Base-by-base conservation (phyloP, 139 green algal genomes). In the Coelastrella sp. region DNA sequence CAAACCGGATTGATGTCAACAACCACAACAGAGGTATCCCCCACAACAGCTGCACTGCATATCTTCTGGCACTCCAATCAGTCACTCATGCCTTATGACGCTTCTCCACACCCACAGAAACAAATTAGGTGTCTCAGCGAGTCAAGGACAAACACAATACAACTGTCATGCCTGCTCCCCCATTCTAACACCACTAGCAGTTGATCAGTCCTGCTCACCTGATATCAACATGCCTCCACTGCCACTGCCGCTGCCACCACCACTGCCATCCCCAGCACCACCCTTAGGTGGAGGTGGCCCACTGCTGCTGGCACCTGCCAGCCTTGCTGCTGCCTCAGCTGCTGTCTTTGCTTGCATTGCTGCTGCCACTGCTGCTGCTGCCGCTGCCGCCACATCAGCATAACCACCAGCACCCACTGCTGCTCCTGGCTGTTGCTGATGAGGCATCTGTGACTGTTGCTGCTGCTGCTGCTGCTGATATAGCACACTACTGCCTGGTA, bases 261-360 rank as follows among this genome's bases (percentile, higher is more conserved):
- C 35, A 63, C 22, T 75, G 22, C 80, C 86, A 60, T 22, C 81
- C 24, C 7, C 57, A 59, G 17, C 74, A 17, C 25, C 25, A 10
- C 25, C 25, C 25, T 14, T 58, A n/a, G 24, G 10, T 58, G 74
- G 25, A 59, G 3, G n/a, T 17, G 70, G 70, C 19, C 17, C 20
- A 17, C 74, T 24, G 9, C 24, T 9, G 20, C 49, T 87, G 61
- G 65, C 63, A 24, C 24, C 61, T 7, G 57, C n/a, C 58, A 79
- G 65, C 78, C 88, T 20, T 20, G 87, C 91, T 4, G 91, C 91
- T n/a, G 87, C 84, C 15, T 93, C 89, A 14, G 89, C 90, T 27
- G 93, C 93, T 25, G 61, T 22, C 35, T 73, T 60, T 9, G 93
- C 91, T 80, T 84, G 58, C 59, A n/a, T 8, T 8, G 85, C 85